Evolutionary conservation across 1,284 basidiomycete species (phyloP).

Genomic region (Polyporus tsugae): DNA sequence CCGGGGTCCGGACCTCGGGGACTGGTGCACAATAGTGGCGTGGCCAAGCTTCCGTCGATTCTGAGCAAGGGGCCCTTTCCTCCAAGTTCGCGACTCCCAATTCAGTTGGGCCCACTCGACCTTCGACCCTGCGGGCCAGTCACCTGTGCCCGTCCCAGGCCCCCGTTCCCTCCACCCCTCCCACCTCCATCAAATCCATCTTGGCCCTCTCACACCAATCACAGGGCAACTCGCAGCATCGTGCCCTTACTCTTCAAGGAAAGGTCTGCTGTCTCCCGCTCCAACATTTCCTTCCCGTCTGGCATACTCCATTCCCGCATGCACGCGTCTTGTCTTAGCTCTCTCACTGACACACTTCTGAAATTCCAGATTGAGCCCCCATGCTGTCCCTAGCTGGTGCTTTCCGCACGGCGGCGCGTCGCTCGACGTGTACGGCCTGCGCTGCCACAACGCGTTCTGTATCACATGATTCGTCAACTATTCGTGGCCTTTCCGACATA

Average conservation of each 20-base stretch:
- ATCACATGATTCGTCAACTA: conserved; percentile 9
- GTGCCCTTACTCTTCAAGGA: conserved; percentile 9
- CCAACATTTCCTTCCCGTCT: conserved; percentile 14
- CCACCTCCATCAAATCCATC: conserved; percentile 12
- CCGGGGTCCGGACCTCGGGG: conserved; percentile 24
- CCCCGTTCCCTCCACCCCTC: conserved; percentile 5
- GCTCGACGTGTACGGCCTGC: conserved; percentile 19
- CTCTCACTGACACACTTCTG: conserved; percentile 14
- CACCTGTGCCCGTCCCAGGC: conserved; percentile 14
- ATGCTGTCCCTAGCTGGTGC: conserved; percentile 33
- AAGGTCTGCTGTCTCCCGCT: conserved; percentile 20
- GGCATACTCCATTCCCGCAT: conserved; percentile 5
- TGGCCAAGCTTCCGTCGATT: background rate
- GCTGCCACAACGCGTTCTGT: conserved; percentile 19
- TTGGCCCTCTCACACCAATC: conserved; percentile 27
- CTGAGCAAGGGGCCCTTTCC: background rate
- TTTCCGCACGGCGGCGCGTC: conserved; percentile 35
- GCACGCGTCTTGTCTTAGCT: conserved; percentile 8
- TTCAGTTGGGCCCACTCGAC: conserved; percentile 12
- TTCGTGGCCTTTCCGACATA: conserved; percentile 10
- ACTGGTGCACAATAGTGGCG: conserved; percentile 12
- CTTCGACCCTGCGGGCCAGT: conserved; percentile 8
- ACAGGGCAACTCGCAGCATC: conserved; percentile 30
- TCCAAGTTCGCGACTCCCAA: conserved; percentile 6
- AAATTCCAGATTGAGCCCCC: conserved; percentile 13